Base-by-base conservation (phyloP, 768 basidiomycete species). In the Leccinum variicolor region DNA sequence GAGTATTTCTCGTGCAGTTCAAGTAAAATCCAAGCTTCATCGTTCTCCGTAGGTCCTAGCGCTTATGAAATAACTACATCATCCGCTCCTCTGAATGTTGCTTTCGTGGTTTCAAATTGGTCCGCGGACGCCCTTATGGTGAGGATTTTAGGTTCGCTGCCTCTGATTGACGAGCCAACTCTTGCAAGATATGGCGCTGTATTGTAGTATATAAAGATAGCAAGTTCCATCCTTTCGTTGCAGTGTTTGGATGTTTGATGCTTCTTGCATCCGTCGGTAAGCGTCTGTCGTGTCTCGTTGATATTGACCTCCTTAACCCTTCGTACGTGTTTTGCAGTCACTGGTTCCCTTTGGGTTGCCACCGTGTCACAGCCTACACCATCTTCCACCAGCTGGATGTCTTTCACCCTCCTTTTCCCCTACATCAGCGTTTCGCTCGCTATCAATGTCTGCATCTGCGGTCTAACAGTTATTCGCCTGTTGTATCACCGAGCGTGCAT, bases 71-170 rank as follows among this genome's bases (percentile, higher is more conserved):
- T 53, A 48, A 57, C 57, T n/a, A 72, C 61, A 2, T 43, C 68
- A 2, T 72, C 72, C 13, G 5, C 51, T 23, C 70, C 70, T 13
- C 50, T 72, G 9, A 72, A 70, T n/a, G 33, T 61, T 1, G 61
- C 72, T 14, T 72, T 73, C 63, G 65, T 72, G 11, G 41, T 63
- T 29, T 63, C 69, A 10, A 72, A 74, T 36, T 72, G 71, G 71
- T 69, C 61, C 14, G 70, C 70, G 28, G 66, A 72, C 34, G 53
- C 61, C 8, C 52, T 72, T 5, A 72, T 72, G 72, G 72, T 72
- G 34, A 59, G 63, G 15, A 1, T 52, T 10, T 34, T 29, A 25
- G 2, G 3, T 33, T 21, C 17, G 10, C 34, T 23, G 25, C 29
- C 31, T 25, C 17, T 29, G 23, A 4, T 49, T 9, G 17, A 9